Percentiles rank a stretch among this genome's conserved stretches.
phyloP scores from a whole-genome alignment of 73 alveolate species.

The Uronychia binucleata region DNA sequence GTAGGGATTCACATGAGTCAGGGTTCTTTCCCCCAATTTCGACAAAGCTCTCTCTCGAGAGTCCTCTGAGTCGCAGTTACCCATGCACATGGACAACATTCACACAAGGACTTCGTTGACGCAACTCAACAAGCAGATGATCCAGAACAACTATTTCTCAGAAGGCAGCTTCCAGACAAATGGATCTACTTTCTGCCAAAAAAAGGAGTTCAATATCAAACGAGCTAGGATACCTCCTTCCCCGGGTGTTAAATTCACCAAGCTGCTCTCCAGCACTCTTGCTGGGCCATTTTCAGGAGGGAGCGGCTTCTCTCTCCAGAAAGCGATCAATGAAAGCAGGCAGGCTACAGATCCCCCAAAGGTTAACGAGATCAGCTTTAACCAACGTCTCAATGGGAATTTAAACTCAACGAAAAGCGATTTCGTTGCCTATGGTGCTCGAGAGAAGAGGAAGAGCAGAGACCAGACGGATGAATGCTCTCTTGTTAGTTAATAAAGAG shows the following conservation, averaged over 20 bases:
- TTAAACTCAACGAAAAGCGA: too few species aligned
- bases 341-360: too few species aligned
- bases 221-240: too few species aligned
- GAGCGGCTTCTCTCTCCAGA: too few species aligned
- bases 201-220: background rate
- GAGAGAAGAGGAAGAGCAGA: background rate
- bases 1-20: background rate
- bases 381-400: too few species aligned
- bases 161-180: slow-evolving; percentile 7
- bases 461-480: background rate
- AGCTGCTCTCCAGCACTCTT: too few species aligned
- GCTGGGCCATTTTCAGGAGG: too few species aligned
- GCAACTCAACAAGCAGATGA: background rate
- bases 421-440: background rate
- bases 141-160: background rate
- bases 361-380: too few species aligned
- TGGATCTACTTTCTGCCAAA: background rate
- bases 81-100: background rate
- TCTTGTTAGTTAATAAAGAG: too few species aligned
- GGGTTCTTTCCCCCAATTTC: background rate
- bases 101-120: background rate
- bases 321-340: too few species aligned
- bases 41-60: background rate
- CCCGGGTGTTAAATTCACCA: too few species aligned
- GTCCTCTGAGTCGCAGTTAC: background rate